phyloP scores from a whole-genome alignment of 768 basidiomycete species.

The Hemileccinum impolitum region DNA sequence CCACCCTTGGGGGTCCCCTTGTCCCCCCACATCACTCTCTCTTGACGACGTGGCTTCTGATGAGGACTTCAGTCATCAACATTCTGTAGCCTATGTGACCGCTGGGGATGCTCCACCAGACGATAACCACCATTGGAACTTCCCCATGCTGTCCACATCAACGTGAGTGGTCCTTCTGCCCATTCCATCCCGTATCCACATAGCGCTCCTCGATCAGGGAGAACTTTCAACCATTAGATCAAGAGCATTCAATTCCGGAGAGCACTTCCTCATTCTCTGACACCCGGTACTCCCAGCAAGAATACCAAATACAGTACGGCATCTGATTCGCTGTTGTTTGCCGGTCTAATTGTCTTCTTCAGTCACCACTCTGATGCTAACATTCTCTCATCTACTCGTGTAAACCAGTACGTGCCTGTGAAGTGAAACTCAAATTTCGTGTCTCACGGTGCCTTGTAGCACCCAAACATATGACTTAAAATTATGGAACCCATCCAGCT shows the following conservation, averaged over 20 bases:
- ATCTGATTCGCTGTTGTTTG: background rate
- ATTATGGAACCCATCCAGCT: background rate
- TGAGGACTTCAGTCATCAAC: too few relatives aligned
- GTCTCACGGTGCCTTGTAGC: background rate
- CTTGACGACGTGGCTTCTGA: too few relatives aligned
- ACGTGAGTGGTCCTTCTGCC: background rate
- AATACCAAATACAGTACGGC: background rate
- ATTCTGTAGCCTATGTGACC: too few relatives aligned
- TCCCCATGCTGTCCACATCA: too few relatives aligned
- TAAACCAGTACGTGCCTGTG: background rate
- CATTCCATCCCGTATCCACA: background rate
- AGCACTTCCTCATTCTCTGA: background rate
- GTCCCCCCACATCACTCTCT: too few relatives aligned
- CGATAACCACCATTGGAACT: background rate
- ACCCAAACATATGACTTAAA: background rate
- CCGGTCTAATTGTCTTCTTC: background rate
- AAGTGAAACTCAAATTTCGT: background rate
- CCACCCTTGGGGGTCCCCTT: too few relatives aligned
- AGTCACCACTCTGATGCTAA: background rate
- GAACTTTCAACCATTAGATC: background rate
- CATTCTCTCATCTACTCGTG: too few relatives aligned
- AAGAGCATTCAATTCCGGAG: background rate
- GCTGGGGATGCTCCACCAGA: background rate
- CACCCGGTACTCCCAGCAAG: background rate
- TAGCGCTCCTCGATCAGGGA: background rate